phyloP scores from a whole-genome alignment of 768 basidiomycete genomes.

The Leccinum longicurvipes region DNA sequence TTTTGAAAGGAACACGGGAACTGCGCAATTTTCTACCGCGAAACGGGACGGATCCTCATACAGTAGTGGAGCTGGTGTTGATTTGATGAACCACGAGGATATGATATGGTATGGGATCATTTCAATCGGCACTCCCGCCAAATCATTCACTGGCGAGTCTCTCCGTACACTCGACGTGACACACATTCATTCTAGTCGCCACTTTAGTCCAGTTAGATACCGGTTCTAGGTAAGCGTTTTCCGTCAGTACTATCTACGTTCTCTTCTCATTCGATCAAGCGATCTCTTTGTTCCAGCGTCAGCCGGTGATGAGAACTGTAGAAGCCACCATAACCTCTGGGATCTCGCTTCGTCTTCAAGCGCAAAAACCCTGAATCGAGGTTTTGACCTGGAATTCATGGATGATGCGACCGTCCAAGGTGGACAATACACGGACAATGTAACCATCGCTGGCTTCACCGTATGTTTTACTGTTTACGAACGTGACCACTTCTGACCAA shows the following conservation, averaged over 20 bases:
- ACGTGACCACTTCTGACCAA: no score
- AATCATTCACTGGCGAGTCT: not conserved
- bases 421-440: no score
- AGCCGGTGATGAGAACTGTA: not conserved
- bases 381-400: no score
- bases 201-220: not conserved
- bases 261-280: not conserved
- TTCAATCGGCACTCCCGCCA: not conserved
- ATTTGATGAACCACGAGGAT: not conserved
- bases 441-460: no score
- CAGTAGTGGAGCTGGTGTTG: not conserved
- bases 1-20: not conserved
- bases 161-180: no score
- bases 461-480: no score
- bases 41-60: not conserved
- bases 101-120: not conserved
- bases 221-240: not conserved
- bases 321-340: not conserved
- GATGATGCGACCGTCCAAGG: no score
- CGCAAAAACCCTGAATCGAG: no score
- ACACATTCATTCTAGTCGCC: not conserved
- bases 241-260: not conserved
- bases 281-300: not conserved
- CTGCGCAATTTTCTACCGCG: not conserved
- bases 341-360: no score